phyloP scores from a whole-genome alignment of 176 grass and related monocot species.

The Oryza meyeriana region DNA sequence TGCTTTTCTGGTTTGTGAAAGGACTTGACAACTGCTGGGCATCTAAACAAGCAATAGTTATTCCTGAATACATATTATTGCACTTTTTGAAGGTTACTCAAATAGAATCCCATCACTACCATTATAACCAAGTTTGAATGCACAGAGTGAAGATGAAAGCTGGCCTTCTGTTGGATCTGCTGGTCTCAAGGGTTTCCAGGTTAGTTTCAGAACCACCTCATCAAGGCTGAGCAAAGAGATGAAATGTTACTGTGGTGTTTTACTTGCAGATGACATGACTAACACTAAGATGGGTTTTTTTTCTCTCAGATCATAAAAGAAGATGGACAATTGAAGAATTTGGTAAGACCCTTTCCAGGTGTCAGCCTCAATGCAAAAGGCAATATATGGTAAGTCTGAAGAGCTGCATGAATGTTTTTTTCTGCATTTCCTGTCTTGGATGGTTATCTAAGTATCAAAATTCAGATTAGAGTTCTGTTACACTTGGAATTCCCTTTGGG shows the following conservation, averaged over 20 bases:
- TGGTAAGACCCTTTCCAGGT: conserved; percentile 51
- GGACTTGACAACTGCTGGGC: background rate
- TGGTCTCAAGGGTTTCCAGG: conserved; percentile 80
- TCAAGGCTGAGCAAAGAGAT: background rate
- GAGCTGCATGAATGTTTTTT: conserved; percentile 11
- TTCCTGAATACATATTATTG: background rate
- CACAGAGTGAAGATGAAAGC: conserved; percentile 61
- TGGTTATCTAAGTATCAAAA: background rate
- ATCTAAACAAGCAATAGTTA: background rate
- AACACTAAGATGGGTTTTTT: background rate
- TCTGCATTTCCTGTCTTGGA: background rate
- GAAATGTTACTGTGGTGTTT: conserved; percentile 7
- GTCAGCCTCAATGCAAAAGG: conserved; percentile 57
- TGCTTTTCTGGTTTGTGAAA: background rate
- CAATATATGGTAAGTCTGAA: conserved; percentile 55
- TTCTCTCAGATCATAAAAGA: conserved; percentile 57
- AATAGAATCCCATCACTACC: background rate
- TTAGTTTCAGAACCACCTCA: conserved; percentile 37
- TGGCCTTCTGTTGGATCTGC: conserved; percentile 66
- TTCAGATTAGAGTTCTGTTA: background rate
- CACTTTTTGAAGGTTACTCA: background rate
- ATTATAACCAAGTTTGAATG: conserved; percentile 9
- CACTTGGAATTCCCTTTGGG: background rate
- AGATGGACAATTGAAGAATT: conserved; percentile 63
- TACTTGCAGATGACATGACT: background rate